These are phyloP conservation scores for Lepraria neglecta DNA, from an alignment of 495 filamentous ascomycete species.

Conservation along the genomic window DNA sequence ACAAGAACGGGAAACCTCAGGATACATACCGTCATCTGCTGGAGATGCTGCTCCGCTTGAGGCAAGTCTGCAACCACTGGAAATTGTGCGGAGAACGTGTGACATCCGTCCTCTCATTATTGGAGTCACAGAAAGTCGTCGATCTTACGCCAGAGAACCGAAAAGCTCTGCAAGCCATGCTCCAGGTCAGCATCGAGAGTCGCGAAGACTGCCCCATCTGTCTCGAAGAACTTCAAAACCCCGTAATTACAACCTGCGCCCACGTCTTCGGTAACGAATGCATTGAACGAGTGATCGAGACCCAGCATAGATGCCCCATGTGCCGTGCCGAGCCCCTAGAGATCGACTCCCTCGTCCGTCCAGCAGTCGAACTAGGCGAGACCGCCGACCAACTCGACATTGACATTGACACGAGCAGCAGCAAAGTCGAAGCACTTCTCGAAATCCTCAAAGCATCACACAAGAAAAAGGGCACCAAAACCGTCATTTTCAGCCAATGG, in stretches of 20 bases:
- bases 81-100: conserved; percentile 67
- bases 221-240: conserved; percentile 63
- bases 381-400: conserved; percentile 40
- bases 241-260: conserved; percentile 83
- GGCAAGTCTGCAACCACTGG: conserved; percentile 88
- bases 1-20: conserved; percentile 38
- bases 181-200: conserved; percentile 72
- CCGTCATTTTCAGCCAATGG: conserved; percentile 91
- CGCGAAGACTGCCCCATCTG: conserved; percentile 84
- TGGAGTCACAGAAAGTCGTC: conserved; percentile 62
- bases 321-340: conserved; percentile 68
- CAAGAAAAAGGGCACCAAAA: conserved; percentile 64
- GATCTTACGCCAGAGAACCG: conserved; percentile 68
- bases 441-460: conserved; percentile 69
- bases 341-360: conserved; percentile 55
- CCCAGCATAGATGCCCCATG: conserved; percentile 80
- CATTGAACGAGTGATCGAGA: conserved; percentile 70
- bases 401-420: conserved; percentile 62
- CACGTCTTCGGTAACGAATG: conserved; percentile 73
- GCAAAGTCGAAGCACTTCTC: conserved; percentile 78
- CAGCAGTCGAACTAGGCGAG: conserved; percentile 51
- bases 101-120: conserved; percentile 57
- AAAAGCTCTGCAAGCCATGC: conserved; percentile 64
- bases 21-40: conserved; percentile 61
- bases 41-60: conserved; percentile 75